Evolutionary conservation across 257 asterid genomes (phyloP), one percentile per base, ranked within the genome.

Genomic region (Solanum microdontum): DNA sequence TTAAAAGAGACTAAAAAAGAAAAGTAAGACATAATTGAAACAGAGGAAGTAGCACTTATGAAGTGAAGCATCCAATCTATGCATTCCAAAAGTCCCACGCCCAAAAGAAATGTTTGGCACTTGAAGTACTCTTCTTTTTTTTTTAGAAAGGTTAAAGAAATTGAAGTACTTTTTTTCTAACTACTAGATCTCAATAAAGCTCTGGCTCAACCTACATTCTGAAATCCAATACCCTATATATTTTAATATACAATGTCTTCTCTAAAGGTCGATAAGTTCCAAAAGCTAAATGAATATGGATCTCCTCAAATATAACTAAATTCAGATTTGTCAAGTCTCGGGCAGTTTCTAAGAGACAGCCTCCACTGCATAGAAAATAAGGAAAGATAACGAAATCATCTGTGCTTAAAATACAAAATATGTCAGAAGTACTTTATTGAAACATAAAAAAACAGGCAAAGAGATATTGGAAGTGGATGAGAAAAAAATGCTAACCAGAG

Each of bases 401-500:
- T 30, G 36, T 14, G 23, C 77, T 70, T 70, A 70, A 70, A 70
- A 30, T n/a, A n/a, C 21, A 24, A 76, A 76, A 76, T 11, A 75
- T 76, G 58, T 12, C 33, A 9, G 34, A 37, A n/a, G 58, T 39
- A n/a, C 83, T 76, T 76, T 43, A 79, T 24, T 79, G 48, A 48
- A 80, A 48, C 66, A 80, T 28, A 28, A 26, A 15, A 36, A 80
- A 17, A 80, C 11, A 80, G 24, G 26, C 37, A 43, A 45, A 45
- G 36, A 80, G 40, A 45, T 28, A 28, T 5, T 6, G 28, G 66
- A 48, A 80, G 66, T 10, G 83, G 83, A 85, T 45, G 45, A 77
- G 8, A 33, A 33, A 70, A 34, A 86, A 45, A 70, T 73, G 55
- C 91, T 87, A 72, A 89, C 91, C 91, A 89, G 73, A 72, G 90